Evolutionary conservation across 148 eudicot species (phyloP), one percentile per base, ranked within the genome.

Genomic region (Rhododendron kiyosumense): DNA sequence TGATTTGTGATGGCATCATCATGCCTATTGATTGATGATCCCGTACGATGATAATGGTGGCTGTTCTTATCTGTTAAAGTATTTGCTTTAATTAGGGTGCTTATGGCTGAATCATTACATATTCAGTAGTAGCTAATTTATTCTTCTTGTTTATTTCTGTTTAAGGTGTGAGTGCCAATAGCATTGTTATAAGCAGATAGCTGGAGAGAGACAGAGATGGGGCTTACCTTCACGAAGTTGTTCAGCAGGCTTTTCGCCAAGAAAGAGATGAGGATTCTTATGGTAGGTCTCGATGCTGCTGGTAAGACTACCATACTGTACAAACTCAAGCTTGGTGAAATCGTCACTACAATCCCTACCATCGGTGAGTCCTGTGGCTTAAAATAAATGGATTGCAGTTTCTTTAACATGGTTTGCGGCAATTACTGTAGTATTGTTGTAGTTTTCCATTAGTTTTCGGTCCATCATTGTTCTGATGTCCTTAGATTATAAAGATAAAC

Each of bases 201-300:
- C 77, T 67, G 77, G 49, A 69, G 85, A 4, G 17, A 84, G n/a
- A 22, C 32, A 84, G 81, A 75, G 65, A 84, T 84, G 86, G 86
- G 86, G 81, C 26, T 84, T 65, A 84, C 86, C 48, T 84, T 84
- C 81, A 84, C 86, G 0, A 84, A 84, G 69, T 84, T 87, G 43
- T 87, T 87, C 76, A 87, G 89, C 86, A 79, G 89, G 86, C 89
- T 87, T 28, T 87, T 87, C 26, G 89, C 89, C 86, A 87, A 87
- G 86, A 87, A 87, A 57, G 89, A 87, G 84, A 87, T 87, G 86
- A 84, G 86, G 22, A 87, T 87, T 80, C 86, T 87, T 41, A 87
- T 87, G 89, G 86, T 84, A 38, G 89, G 89, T 87, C 89, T 87
- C 48, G 89, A 84, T 79, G 89, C 86, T 51, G 86, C 89, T 84